A percentile compares a stretch with the other conserved stretches of the same genome.
These are phyloP conservation scores for Acanthamoeba castellanii DNA, from an alignment of 208 protist genomes.

Conservation along the genomic window DNA sequence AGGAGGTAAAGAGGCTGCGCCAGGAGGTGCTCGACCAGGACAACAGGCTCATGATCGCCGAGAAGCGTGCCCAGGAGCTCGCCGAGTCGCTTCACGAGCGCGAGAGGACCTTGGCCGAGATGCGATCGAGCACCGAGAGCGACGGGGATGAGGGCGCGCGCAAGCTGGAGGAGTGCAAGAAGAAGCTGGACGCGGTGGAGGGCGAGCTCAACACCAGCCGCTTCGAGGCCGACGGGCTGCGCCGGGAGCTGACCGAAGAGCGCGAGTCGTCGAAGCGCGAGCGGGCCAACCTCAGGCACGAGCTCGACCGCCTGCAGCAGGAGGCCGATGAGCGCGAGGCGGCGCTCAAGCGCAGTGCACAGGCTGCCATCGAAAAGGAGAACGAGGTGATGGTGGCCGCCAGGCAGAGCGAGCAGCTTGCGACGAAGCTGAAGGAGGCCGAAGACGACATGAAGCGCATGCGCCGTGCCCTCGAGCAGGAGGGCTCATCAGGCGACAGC, in stretches of 20 bases:
- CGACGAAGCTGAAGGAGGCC: not conserved
- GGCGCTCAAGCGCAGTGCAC: not conserved
- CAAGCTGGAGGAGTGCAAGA: not conserved
- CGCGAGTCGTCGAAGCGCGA: slow-evolving; percentile 14
- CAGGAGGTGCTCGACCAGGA: slow-evolving; percentile 29
- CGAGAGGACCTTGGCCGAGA: not conserved
- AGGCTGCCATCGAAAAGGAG: slow-evolving; percentile 15
- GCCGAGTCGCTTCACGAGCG: not conserved
- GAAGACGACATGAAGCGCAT: not conserved
- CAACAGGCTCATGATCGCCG: not conserved
- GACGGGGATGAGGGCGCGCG: not conserved
- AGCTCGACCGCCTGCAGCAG: slow-evolving; percentile 35
- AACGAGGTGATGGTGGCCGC: slow-evolving; percentile 8
- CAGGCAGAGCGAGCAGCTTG: not conserved
- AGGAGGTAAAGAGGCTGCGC: slow-evolving; percentile 34
- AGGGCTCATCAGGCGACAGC: not conserved
- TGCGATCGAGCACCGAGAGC: not conserved
- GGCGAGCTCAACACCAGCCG: slow-evolving; percentile 31
- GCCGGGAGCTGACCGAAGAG: not conserved
- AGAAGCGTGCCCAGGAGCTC: slow-evolving; percentile 23
- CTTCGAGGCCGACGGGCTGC: slow-evolving; percentile 24
- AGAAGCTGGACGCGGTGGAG: not conserved
- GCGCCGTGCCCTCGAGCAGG: not conserved
- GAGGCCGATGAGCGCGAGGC: not conserved
- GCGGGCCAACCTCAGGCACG: not conserved